A percentile compares a stretch with the other conserved stretches of the same genome.
Evolutionary conservation across 2,329 filamentous ascomycete species (phyloP).

Genomic region (Curvularia sp.): DNA sequence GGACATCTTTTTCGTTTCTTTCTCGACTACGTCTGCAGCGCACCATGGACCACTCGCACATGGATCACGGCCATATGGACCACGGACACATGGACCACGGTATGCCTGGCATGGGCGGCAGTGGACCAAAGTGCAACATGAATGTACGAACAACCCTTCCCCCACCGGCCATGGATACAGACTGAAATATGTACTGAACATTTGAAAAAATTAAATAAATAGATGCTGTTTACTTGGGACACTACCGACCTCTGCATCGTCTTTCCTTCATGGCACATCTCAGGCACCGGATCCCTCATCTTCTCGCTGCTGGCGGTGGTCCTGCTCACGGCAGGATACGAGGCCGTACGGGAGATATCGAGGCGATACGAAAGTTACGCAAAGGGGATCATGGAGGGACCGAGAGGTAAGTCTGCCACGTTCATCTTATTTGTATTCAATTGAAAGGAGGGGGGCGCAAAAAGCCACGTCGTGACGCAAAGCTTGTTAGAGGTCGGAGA

Average conservation of each 20-base stretch:
- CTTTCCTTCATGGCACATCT: conserved; percentile 89
- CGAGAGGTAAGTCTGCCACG: conserved; percentile 42
- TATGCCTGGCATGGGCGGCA: conserved; percentile 57
- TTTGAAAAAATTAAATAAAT: conserved; percentile 3
- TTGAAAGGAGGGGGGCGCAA: too few relatives aligned
- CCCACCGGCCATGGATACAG: not conserved
- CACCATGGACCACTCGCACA: conserved; percentile 52
- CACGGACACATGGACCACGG: conserved; percentile 67
- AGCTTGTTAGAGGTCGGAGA: conserved; percentile 13
- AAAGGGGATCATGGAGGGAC: conserved; percentile 33
- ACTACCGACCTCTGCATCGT: conserved; percentile 94
- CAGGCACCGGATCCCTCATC: conserved; percentile 74
- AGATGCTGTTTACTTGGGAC: conserved; percentile 99
- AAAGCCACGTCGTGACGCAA: not conserved
- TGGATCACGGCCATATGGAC: conserved; percentile 58
- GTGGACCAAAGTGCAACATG: conserved; percentile 78
- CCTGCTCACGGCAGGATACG: conserved; percentile 88
- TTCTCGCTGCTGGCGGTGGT: conserved; percentile 84
- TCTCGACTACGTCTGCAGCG: not conserved
- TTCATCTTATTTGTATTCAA: conserved; percentile 4
- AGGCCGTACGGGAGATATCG: conserved; percentile 79
- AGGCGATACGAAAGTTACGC: conserved; percentile 73
- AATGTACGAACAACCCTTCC: conserved; percentile 76
- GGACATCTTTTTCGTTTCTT: not conserved
- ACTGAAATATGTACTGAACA: not conserved